Evolutionary conservation across 2,329 filamentous ascomycete genomes (phyloP).

Genomic region (Stemphylium vesicarium): DNA sequence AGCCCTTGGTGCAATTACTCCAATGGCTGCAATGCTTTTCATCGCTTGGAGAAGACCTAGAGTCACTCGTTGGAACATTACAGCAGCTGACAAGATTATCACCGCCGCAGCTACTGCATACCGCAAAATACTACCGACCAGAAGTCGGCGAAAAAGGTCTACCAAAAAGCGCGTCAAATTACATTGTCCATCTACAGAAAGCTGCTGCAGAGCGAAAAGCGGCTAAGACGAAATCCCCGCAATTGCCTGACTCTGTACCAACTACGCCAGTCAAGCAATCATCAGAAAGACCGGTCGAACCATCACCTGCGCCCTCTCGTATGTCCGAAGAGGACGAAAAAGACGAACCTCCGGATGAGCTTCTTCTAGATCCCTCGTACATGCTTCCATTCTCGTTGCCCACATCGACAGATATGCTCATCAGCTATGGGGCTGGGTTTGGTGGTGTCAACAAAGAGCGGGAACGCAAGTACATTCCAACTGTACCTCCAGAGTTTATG

Average conservation of each 20-base stretch:
- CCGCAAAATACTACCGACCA: constrained; percentile 88
- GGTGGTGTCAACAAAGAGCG: constrained; percentile 90
- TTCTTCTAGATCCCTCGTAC: constrained; percentile 85
- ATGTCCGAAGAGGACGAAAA: constrained; percentile 62
- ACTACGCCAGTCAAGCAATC: constrained; percentile 41
- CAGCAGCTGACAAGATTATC: constrained; percentile 86
- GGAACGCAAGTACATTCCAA: constrained; percentile 94
- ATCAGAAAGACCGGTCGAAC: constrained; percentile 29
- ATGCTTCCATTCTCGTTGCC: constrained; percentile 96
- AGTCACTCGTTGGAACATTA: constrained; percentile 85
- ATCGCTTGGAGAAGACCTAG: constrained; percentile 86
- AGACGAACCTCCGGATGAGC: constrained; percentile 72
- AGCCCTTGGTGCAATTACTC: constrained; percentile 88
- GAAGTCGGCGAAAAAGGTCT: constrained; percentile 95
- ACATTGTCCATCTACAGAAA: constrained; percentile 79
- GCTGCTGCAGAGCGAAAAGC: constrained; percentile 64
- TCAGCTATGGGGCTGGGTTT: constrained; percentile 93
- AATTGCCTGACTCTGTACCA: constrained; percentile 43
- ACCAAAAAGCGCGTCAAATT: constrained; percentile 86
- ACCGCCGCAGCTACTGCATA: constrained; percentile 87
- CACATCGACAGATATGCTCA: constrained; percentile 95
- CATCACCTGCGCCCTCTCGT: constrained; percentile 42
- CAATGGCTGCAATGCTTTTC: constrained; percentile 99
- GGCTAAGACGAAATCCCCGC: constrained; percentile 39
- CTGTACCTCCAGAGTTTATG: constrained; percentile 90